Conservation (phyloP, 78 protist genomes). For the Goniomonas avonlea region DNA sequence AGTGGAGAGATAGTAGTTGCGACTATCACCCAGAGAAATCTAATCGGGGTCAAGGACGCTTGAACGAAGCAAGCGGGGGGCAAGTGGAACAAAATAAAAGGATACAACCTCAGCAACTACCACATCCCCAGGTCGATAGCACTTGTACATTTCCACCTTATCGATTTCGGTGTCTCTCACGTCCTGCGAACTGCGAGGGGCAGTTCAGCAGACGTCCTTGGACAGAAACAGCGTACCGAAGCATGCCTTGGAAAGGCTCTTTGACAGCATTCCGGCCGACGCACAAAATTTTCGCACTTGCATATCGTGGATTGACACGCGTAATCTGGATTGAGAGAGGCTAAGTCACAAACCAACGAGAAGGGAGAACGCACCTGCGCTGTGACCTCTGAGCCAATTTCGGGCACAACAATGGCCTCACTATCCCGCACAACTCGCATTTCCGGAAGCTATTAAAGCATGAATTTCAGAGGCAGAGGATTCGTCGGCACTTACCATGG, state of each 20-base stretch:
- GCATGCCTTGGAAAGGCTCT: conserved; percentile 6
- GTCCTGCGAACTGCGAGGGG: conserved; percentile 36
- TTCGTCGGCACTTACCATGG: too few relatives aligned
- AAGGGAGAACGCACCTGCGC: not conserved
- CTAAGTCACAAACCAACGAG: not conserved
- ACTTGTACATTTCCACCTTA: conserved; percentile 67
- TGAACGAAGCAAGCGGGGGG: too few relatives aligned
- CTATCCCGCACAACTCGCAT: too few relatives aligned
- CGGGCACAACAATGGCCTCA: too few relatives aligned
- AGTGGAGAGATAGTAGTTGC: conserved; percentile 68
- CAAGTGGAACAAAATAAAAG: too few relatives aligned
- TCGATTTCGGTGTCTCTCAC: conserved; percentile 72
- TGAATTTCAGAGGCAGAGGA: too few relatives aligned
- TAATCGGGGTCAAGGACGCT: too few relatives aligned
- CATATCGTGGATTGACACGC: conserved; percentile 13
- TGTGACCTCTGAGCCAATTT: not conserved
- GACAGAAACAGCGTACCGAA: conserved; percentile 3
- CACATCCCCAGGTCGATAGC: conserved; percentile 74
- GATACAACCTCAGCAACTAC: conserved; percentile 60
- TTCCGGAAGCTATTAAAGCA: too few relatives aligned
- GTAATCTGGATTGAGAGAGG: not conserved
- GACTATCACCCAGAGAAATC: conserved; percentile 68
- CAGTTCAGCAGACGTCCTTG: not conserved
- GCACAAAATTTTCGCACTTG: not conserved
- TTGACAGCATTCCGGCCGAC: not conserved